Conservation (phyloP, 257 asterid genomes). For the Catharanthus roseus region DNA sequence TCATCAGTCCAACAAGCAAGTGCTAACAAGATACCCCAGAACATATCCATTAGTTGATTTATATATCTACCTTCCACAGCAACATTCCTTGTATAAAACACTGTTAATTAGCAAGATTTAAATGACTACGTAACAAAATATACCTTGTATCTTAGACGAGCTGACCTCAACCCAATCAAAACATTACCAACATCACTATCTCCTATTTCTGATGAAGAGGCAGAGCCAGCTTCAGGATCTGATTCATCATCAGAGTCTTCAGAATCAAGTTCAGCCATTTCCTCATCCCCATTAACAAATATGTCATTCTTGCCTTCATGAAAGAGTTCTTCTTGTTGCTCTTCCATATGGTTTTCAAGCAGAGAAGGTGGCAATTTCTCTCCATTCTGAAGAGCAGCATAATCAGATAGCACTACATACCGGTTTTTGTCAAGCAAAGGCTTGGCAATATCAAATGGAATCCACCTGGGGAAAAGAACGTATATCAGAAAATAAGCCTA, state of each 20-base stretch:
- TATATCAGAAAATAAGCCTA: slow-evolving; percentile 5
- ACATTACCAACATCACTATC: slow-evolving; percentile 47
- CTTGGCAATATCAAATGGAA: slow-evolving; percentile 65
- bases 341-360: slow-evolving; percentile 37
- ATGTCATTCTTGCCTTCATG: slow-evolving; percentile 46
- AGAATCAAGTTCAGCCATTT: slow-evolving; percentile 56
- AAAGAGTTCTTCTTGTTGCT: slow-evolving; percentile 39
- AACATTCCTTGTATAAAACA: not conserved
- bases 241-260: slow-evolving; percentile 63
- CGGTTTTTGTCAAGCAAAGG: slow-evolving; percentile 65
- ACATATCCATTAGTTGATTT: not conserved
- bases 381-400: slow-evolving; percentile 36
- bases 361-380: slow-evolving; percentile 28
- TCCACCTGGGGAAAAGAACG: slow-evolving; percentile 58
- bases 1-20: not conserved
- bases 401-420: slow-evolving; percentile 67
- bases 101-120: not conserved
- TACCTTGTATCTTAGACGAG: slow-evolving; percentile 70
- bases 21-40: not conserved
- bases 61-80: not conserved
- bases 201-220: slow-evolving; percentile 29
- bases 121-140: not conserved
- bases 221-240: slow-evolving; percentile 37
- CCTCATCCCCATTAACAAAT: slow-evolving; percentile 40
- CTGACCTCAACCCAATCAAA: slow-evolving; percentile 57